These are phyloP conservation scores for Trypanosoma rangeli DNA, from an alignment of 208 protist species.

Conservation along the genomic window DNA sequence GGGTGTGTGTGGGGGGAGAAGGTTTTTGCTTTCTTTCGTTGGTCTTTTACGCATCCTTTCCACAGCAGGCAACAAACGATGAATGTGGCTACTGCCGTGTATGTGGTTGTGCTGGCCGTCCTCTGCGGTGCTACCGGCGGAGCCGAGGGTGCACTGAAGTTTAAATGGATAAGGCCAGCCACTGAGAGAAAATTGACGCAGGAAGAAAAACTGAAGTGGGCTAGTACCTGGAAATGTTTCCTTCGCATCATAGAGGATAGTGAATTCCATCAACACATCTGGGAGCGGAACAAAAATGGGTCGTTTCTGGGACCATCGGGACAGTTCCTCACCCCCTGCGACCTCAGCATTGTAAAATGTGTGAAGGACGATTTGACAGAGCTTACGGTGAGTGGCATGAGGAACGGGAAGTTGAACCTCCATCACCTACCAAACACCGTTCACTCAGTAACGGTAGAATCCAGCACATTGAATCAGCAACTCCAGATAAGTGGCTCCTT, in stretches of 20 bases:
- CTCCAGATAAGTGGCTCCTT: neutral
- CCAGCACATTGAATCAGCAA: slow-evolving; percentile 15
- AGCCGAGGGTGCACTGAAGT: neutral
- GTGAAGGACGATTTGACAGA: neutral
- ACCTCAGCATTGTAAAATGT: slow-evolving; percentile 15
- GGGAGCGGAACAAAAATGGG: neutral
- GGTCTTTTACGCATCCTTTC: neutral
- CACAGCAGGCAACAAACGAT: neutral
- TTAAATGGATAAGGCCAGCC: neutral
- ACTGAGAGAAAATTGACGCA: neutral
- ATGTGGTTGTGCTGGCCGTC: neutral
- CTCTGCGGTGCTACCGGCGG: neutral
- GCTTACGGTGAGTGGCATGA: slow-evolving; percentile 3
- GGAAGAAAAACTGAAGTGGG: neutral
- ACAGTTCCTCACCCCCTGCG: neutral
- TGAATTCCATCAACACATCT: neutral
- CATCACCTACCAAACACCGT: slow-evolving; percentile 10
- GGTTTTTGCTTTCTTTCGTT: neutral
- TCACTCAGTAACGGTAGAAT: neutral
- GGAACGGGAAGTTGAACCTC: slow-evolving; percentile 12
- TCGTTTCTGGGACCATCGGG: neutral
- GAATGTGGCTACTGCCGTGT: neutral
- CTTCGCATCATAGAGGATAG: neutral
- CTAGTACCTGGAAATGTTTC: neutral
- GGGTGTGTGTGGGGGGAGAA: neutral